These are phyloP conservation scores for Fusarium luffae DNA, from an alignment of 2,329 filamentous ascomycete genomes.

Conservation along the genomic window DNA sequence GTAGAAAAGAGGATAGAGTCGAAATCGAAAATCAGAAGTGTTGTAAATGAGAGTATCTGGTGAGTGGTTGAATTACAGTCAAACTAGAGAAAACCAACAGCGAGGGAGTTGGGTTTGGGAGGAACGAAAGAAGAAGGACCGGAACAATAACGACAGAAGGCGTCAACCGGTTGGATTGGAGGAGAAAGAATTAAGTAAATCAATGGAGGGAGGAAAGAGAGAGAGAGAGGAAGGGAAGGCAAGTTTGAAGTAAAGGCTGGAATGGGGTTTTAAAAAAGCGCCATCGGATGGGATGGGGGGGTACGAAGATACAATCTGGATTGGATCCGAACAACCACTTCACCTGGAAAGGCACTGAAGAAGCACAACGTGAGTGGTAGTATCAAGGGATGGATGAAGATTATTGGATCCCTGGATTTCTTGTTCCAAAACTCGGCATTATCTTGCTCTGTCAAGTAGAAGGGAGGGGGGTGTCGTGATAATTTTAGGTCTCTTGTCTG, in stretches of 20 bases:
- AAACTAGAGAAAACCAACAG: conserved; percentile 50
- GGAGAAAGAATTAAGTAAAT: conserved; percentile 23
- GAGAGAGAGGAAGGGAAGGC: conserved; percentile 29
- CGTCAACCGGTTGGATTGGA: conserved; percentile 37
- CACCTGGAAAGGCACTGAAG: not conserved
- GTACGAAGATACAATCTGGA: conserved; percentile 5
- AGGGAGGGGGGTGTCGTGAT: conserved; percentile 14
- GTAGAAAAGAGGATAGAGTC: not conserved
- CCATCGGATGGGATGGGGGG: not conserved
- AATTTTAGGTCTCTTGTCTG: not conserved
- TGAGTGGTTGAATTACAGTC: conserved; percentile 37
- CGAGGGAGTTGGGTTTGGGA: conserved; percentile 50
- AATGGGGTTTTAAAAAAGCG: conserved; percentile 43
- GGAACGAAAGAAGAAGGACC: conserved; percentile 43
- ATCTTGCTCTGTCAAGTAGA: not conserved
- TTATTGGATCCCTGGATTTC: conserved; percentile 25
- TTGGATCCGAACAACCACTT: conserved; percentile 10
- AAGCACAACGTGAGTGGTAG: conserved; percentile 6
- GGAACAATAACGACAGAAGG: conserved; percentile 26
- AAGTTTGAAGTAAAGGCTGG: conserved; percentile 34
- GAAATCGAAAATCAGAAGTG: conserved; percentile 17
- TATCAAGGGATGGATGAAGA: conserved; percentile 28
- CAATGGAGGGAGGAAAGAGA: conserved; percentile 38
- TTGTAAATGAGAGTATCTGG: conserved; percentile 37
- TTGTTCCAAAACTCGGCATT: conserved; percentile 12